These are phyloP conservation scores for Fusarium multiceps DNA, from an alignment of 2,329 filamentous ascomycete genomes.

Conservation along the genomic window DNA sequence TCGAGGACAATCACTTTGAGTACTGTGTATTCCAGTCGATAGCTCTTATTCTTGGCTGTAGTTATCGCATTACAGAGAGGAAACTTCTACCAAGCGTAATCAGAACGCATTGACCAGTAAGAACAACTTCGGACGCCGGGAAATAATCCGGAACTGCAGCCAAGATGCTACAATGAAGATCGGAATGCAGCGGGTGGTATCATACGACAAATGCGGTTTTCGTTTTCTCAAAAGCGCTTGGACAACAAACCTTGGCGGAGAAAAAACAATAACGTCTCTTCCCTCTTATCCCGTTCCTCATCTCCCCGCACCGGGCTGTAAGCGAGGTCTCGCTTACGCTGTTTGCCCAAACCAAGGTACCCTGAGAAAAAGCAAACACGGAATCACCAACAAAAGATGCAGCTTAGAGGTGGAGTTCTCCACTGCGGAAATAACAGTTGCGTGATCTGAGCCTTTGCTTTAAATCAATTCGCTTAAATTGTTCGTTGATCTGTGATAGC, in stretches of 20 bases:
- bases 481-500: neutral
- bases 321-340: neutral
- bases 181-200: neutral
- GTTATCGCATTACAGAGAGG: no score
- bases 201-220: neutral
- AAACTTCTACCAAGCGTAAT: neutral
- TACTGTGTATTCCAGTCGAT: no score
- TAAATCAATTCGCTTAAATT: neutral
- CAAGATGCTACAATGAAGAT: neutral
- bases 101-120: neutral
- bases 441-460: neutral
- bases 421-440: neutral
- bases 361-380: neutral
- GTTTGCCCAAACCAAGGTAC: neutral
- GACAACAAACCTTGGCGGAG: neutral
- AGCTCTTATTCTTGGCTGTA: no score
- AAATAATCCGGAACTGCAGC: neutral
- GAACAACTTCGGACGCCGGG: fast-evolving
- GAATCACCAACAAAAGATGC: neutral
- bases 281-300: neutral
- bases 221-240: neutral
- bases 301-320: neutral
- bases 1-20: no score
- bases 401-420: neutral
- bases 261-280: neutral